These are phyloP conservation scores for Alternaria dauci DNA, from an alignment of 2,329 filamentous ascomycete species.

Conservation along the genomic window DNA sequence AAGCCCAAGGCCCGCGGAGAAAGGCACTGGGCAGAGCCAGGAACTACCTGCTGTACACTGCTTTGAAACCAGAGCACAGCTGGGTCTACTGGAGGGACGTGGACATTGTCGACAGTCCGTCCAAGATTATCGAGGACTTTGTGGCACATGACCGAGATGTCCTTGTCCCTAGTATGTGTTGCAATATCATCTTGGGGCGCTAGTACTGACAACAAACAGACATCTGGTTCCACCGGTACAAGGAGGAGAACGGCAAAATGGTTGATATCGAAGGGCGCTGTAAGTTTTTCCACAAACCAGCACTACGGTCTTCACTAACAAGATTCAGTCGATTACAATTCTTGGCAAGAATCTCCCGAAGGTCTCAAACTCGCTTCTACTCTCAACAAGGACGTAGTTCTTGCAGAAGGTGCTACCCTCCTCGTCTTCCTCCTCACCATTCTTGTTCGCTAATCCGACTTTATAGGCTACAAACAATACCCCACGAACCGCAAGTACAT, in stretches of 20 bases:
- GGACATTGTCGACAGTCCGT: constrained; percentile 90
- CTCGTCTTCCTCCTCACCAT: background rate
- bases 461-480: constrained; percentile 87
- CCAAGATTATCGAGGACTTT: constrained; percentile 91
- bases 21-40: constrained; percentile 90
- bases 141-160: constrained; percentile 93
- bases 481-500: constrained; percentile 90
- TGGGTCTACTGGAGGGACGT: constrained; percentile 99
- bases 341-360: constrained; percentile 94
- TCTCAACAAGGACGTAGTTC: constrained; percentile 79
- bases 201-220: constrained; percentile 63
- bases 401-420: constrained; percentile 78
- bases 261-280: constrained; percentile 92
- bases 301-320: constrained; percentile 2
- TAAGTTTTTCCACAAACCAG: constrained; percentile 56
- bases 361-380: constrained; percentile 75
- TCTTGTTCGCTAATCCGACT: background rate
- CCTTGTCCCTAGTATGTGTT: constrained; percentile 85
- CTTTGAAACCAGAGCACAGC: constrained; percentile 90
- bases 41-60: constrained; percentile 86
- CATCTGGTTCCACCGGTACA: constrained; percentile 95
- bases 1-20: constrained; percentile 85
- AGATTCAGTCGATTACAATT: constrained; percentile 90
- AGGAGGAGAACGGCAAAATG: constrained; percentile 67
- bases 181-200: background rate